phyloP scores from a whole-genome alignment of 108 stramenopile species.

The Pelagomonas calceolata region DNA sequence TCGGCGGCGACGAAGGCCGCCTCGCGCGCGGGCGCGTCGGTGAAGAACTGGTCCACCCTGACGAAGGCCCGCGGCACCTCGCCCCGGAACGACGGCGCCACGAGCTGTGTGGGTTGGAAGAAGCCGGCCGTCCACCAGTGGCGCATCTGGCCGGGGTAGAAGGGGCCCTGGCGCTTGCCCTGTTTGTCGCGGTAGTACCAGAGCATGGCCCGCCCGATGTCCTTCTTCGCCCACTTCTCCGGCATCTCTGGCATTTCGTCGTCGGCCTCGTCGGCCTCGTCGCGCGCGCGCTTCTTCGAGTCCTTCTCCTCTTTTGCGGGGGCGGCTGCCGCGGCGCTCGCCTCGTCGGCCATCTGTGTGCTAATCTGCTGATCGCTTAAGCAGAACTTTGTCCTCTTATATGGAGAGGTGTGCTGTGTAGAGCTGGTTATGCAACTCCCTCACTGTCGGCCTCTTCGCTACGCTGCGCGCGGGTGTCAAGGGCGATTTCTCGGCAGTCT shows the following conservation, averaged over 20 bases:
- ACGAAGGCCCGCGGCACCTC: neutral
- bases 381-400: too few species aligned
- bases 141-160: slow-evolving; percentile 4
- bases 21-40: neutral
- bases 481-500: too few species aligned
- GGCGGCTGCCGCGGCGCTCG: too few species aligned
- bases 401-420: too few species aligned
- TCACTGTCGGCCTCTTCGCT: too few species aligned
- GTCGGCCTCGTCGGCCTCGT: too few species aligned
- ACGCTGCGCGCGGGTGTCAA: too few species aligned
- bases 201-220: neutral
- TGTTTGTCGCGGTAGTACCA: neutral
- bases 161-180: slow-evolving; percentile 8
- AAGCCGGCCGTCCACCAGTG: neutral
- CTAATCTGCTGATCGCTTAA: too few species aligned
- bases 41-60: neutral
- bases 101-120: neutral
- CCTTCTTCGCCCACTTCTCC: neutral
- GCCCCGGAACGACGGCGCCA: neutral
- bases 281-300: too few species aligned
- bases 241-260: neutral
- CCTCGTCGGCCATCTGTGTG: too few species aligned
- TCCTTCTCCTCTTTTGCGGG: too few species aligned
- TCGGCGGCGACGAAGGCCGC: neutral
- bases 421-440: too few species aligned